A percentile compares a stretch with the other conserved stretches of the same genome.
Conservation (phyloP, 768 basidiomycete genomes). For the Phylloporus sp. region DNA sequence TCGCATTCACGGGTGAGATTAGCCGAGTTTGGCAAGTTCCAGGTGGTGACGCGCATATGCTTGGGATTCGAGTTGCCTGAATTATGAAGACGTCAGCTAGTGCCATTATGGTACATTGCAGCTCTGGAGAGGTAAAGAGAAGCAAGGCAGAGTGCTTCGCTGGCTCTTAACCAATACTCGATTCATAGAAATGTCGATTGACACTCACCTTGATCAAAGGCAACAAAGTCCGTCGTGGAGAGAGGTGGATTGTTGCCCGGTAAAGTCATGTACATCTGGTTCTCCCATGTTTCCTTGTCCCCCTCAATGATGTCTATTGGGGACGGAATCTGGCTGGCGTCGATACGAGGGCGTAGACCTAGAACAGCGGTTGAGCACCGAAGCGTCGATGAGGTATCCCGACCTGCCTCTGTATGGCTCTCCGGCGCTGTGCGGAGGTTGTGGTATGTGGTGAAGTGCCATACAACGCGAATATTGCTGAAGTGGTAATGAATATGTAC, state of each 20-base stretch:
- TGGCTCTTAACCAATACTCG: background rate
- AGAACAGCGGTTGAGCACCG: constrained; percentile 6
- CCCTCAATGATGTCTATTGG: constrained; percentile 72
- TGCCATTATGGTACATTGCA: background rate
- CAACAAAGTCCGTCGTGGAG: constrained; percentile 80
- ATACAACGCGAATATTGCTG: constrained; percentile 4
- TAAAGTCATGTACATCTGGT: constrained; percentile 61
- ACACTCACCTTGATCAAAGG: constrained; percentile 81
- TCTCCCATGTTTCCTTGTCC: constrained; percentile 77
- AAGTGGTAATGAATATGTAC: background rate
- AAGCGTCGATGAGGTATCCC: background rate
- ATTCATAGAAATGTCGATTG: background rate
- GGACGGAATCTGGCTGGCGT: constrained; percentile 88
- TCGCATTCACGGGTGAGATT: constrained; percentile 76
- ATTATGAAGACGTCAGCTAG: constrained; percentile 14
- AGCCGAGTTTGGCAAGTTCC: constrained; percentile 78
- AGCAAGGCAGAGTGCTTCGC: background rate
- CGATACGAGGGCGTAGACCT: constrained; percentile 81
- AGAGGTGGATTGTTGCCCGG: constrained; percentile 66
- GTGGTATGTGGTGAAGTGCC: constrained; percentile 40
- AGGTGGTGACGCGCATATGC: constrained; percentile 84
- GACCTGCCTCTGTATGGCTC: constrained; percentile 40
- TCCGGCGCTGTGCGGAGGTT: constrained; percentile 58
- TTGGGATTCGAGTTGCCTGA: constrained; percentile 87
- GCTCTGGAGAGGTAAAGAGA: background rate